Evolutionary conservation across 2,329 filamentous ascomycete genomes (phyloP).

Genomic region (Arachnomyces sp.): DNA sequence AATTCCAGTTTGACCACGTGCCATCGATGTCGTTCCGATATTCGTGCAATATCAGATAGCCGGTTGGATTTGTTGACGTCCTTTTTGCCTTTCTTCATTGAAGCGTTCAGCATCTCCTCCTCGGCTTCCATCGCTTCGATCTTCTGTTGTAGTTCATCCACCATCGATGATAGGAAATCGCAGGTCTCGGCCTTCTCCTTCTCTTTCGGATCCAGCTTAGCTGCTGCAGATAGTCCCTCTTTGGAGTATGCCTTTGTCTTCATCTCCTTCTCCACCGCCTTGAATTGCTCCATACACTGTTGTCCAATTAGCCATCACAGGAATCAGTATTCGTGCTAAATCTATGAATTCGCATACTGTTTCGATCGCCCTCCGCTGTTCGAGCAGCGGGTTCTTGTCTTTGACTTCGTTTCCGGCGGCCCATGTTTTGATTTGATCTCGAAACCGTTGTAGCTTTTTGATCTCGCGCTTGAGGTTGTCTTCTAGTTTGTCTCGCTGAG

Average conservation of each 20-base stretch:
- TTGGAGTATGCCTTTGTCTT: slow-evolving; percentile 99
- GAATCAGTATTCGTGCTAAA: slow-evolving; percentile 6
- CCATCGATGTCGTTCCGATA: slow-evolving; percentile 92
- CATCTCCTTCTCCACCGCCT: slow-evolving; percentile 99
- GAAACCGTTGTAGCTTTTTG: slow-evolving; percentile 96
- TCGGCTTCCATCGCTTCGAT: slow-evolving; percentile 91
- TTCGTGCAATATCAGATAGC: slow-evolving; percentile 72
- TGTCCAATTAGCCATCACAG: slow-evolving; percentile 13
- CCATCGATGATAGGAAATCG: slow-evolving; percentile 77
- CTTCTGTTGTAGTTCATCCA: slow-evolving; percentile 87
- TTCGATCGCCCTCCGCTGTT: slow-evolving; percentile 93
- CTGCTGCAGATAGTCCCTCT: slow-evolving; percentile 83
- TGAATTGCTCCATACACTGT: slow-evolving; percentile 88
- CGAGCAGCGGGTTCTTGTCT: slow-evolving; percentile 90
- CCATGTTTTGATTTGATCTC: slow-evolving; percentile 99
- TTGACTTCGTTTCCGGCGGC: slow-evolving; percentile 98
- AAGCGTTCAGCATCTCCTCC: slow-evolving; percentile 73
- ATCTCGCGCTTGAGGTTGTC: slow-evolving; percentile 98
- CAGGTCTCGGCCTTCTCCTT: slow-evolving; percentile 83
- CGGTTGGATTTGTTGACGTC: slow-evolving; percentile 75
- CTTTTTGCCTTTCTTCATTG: slow-evolving; percentile 91
- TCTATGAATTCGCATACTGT: slow-evolving; percentile 52
- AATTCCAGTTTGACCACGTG: slow-evolving; percentile 89
- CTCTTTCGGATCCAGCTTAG: slow-evolving; percentile 94
- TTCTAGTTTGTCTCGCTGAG: slow-evolving; percentile 96